Evolutionary conservation across 108 stramenopile genomes (phyloP).

Genomic region (Schizochytrium sp.): DNA sequence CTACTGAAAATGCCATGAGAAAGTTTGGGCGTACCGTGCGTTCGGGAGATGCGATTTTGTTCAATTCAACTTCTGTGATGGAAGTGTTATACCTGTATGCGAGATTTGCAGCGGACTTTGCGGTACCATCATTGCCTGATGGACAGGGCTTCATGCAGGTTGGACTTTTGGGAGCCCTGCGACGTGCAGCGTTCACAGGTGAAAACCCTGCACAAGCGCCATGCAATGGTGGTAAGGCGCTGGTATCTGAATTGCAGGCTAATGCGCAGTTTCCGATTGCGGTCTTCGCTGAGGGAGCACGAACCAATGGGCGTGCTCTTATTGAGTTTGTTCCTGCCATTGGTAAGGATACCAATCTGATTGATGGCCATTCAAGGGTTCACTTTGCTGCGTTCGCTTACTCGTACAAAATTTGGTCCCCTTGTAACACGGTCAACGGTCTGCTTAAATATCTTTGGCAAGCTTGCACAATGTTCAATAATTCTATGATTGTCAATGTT

Average conservation of each 20-base stretch:
- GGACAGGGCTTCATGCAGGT: conserved; percentile 7
- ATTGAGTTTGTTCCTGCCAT: conserved; percentile 33
- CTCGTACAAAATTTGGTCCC: neutral
- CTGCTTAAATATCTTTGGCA: neutral
- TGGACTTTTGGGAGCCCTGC: conserved; percentile 34
- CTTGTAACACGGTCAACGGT: conserved; percentile 40
- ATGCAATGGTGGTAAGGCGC: neutral
- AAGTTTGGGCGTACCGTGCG: conserved; percentile 8
- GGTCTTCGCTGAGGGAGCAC: conserved; percentile 35
- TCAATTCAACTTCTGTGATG: neutral
- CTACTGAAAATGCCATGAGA: neutral
- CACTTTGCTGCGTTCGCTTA: conserved; percentile 32
- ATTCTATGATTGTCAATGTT: conserved; percentile 16
- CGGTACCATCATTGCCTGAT: neutral
- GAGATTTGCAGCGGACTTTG: conserved; percentile 19
- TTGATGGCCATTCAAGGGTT: neutral
- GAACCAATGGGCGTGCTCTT: conserved; percentile 37
- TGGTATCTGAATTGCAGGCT: neutral
- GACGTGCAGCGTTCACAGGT: neutral
- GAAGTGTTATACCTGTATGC: conserved; percentile 31
- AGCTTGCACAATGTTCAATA: neutral
- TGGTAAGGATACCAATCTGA: neutral
- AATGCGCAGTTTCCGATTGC: conserved; percentile 14
- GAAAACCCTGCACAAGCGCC: neutral
- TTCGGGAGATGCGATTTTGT: neutral